phyloP scores from a whole-genome alignment of 2,329 filamentous ascomycete species.

The Rutstroemia sp. region DNA sequence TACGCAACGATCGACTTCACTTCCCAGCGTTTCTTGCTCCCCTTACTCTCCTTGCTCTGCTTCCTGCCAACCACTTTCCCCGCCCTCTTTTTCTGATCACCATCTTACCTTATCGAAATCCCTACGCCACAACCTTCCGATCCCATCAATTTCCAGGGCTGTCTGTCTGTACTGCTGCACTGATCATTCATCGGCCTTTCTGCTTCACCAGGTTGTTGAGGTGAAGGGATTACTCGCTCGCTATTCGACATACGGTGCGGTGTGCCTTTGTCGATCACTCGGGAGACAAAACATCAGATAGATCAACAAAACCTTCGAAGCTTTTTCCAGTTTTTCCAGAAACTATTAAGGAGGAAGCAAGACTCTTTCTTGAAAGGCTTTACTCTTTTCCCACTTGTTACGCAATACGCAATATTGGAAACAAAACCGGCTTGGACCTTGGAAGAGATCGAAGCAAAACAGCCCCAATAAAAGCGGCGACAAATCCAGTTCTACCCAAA shows the following conservation, averaged over 20 bases:
- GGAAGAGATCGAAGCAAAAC: too few relatives aligned
- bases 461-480: neutral
- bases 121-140: neutral
- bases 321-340: too few relatives aligned
- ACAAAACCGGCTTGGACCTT: too few relatives aligned
- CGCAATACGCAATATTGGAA: neutral
- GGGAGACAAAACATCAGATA: too few relatives aligned
- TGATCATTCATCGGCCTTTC: neutral
- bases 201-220: too few relatives aligned
- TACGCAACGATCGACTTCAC: neutral
- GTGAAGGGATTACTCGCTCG: too few relatives aligned
- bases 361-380: neutral
- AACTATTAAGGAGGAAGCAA: too few relatives aligned
- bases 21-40: neutral
- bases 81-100: neutral
- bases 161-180: neutral
- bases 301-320: too few relatives aligned
- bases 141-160: neutral
- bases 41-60: neutral
- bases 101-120: neutral
- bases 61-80: neutral
- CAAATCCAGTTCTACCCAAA: neutral
- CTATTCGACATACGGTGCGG: too few relatives aligned
- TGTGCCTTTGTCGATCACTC: too few relatives aligned
- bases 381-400: neutral